Conservation (phyloP, 352 stramenopile genomes). For the Phytophthora multivora region DNA sequence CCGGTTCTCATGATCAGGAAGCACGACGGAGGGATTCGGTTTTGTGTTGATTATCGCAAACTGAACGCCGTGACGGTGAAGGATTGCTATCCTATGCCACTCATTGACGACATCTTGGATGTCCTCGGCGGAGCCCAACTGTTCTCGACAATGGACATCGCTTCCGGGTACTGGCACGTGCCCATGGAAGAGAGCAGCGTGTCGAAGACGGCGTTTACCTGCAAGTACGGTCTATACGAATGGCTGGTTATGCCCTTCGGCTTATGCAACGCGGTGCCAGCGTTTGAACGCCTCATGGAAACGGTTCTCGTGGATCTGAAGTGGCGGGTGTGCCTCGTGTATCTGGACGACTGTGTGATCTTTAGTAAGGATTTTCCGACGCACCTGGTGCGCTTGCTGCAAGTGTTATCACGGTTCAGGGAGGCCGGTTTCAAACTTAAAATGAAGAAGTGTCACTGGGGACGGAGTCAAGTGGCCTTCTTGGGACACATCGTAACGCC, state of each 20-base stretch:
- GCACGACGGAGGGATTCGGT: slow-evolving; percentile 7
- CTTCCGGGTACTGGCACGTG: slow-evolving; percentile 1
- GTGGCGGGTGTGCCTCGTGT: slow-evolving; percentile 2
- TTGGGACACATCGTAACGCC: slow-evolving; percentile 9
- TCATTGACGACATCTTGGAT: slow-evolving; percentile 6
- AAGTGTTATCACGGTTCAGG: background rate
- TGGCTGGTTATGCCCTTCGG: slow-evolving; percentile 1
- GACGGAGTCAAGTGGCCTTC: slow-evolving; percentile 4
- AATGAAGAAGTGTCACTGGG: slow-evolving; percentile 17
- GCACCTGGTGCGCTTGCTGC: background rate
- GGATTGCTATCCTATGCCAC: slow-evolving; percentile 4
- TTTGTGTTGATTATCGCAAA: slow-evolving; percentile 12
- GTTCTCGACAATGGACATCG: background rate
- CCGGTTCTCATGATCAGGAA: slow-evolving; percentile 20
- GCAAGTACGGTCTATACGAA: background rate
- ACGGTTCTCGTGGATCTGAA: slow-evolving; percentile 1
- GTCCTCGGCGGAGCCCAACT: background rate
- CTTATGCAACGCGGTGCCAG: background rate
- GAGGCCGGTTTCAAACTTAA: slow-evolving; percentile 1
- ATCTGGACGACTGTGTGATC: slow-evolving; percentile 1
- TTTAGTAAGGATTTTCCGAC: slow-evolving; percentile 7
- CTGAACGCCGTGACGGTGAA: slow-evolving; percentile 12
- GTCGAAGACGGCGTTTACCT: slow-evolving; percentile 1
- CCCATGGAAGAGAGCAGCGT: background rate
- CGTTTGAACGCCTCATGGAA: slow-evolving; percentile 4